Evolutionary conservation across 768 basidiomycete genomes (phyloP).

Genomic region (Melanogaster broomeanus): DNA sequence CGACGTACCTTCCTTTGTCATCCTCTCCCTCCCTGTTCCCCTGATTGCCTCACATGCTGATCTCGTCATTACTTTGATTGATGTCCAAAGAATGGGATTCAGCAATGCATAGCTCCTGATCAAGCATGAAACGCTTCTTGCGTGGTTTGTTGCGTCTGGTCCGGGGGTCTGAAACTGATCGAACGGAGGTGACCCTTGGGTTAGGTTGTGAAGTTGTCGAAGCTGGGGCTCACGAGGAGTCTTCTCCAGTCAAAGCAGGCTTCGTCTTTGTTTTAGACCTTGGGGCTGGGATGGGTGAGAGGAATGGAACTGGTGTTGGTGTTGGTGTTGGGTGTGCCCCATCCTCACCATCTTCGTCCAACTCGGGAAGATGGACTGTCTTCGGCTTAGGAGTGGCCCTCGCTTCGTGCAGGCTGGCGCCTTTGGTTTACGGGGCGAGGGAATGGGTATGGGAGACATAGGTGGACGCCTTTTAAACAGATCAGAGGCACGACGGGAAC

Average conservation of each 20-base stretch:
- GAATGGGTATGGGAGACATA: constrained; percentile 59
- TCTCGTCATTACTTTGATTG: constrained; percentile 39
- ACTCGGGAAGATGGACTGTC: constrained; percentile 7
- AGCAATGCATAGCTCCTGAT: constrained; percentile 63
- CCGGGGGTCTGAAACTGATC: constrained; percentile 15
- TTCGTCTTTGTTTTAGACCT: constrained; percentile 17
- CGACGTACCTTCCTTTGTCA: too few relatives aligned
- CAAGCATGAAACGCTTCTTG: constrained; percentile 56
- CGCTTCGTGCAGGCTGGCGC: constrained; percentile 56
- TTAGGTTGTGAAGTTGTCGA: constrained; percentile 1
- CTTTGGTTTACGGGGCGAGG: constrained; percentile 52
- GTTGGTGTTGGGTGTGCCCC: not conserved
- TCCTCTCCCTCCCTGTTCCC: too few relatives aligned
- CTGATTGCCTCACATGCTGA: too few relatives aligned
- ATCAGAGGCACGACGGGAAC: constrained; percentile 27
- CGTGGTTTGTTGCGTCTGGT: constrained; percentile 18
- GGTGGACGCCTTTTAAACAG: constrained; percentile 64
- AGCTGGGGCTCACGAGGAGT: constrained; percentile 8
- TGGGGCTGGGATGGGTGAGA: constrained; percentile 25
- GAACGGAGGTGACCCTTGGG: not conserved
- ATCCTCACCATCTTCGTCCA: constrained; percentile 31
- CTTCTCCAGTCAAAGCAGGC: constrained; percentile 15
- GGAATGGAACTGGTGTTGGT: constrained; percentile 16
- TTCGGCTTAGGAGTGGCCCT: constrained; percentile 32
- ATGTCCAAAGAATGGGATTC: constrained; percentile 33